Evolutionary conservation across 2,329 filamentous ascomycete species (phyloP).

Genomic region (Ophiostoma angusticollis): DNA sequence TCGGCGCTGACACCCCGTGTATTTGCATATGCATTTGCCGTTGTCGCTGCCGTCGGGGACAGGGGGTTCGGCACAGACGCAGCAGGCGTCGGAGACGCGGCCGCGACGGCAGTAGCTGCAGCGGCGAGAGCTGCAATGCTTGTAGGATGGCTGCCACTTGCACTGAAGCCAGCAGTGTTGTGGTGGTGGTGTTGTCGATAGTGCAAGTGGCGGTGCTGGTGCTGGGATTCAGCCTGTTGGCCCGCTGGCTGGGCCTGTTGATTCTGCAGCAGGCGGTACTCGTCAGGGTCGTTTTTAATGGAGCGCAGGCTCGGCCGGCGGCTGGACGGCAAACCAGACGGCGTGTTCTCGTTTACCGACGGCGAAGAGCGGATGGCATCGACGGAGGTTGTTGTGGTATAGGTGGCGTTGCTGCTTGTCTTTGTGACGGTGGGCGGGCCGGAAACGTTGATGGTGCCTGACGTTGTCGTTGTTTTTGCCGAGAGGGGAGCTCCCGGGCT

Average conservation of each 20-base stretch:
- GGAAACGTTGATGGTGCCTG: no score
- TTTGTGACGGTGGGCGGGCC: no score
- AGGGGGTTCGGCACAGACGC: not conserved
- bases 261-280: not conserved
- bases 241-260: not conserved
- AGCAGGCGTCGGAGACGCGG: constrained; percentile 3
- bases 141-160: constrained; percentile 4
- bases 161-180: not conserved
- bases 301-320: constrained; percentile 8
- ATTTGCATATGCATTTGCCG: not conserved
- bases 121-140: constrained; percentile 10
- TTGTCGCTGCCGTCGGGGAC: no score
- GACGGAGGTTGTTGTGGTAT: no score
- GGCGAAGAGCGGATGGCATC: no score
- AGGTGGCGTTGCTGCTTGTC: no score
- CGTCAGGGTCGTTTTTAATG: not conserved
- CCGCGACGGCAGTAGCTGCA: not conserved
- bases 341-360: no score
- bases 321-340: no score
- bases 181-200: not conserved
- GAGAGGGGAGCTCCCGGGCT: no score
- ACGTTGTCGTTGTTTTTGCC: no score
- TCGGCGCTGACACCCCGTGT: not conserved
- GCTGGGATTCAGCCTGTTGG: not conserved
- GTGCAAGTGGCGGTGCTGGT: not conserved